Evolutionary conservation across 768 basidiomycete genomes (phyloP).

Genomic region (Lactarius indigo): DNA sequence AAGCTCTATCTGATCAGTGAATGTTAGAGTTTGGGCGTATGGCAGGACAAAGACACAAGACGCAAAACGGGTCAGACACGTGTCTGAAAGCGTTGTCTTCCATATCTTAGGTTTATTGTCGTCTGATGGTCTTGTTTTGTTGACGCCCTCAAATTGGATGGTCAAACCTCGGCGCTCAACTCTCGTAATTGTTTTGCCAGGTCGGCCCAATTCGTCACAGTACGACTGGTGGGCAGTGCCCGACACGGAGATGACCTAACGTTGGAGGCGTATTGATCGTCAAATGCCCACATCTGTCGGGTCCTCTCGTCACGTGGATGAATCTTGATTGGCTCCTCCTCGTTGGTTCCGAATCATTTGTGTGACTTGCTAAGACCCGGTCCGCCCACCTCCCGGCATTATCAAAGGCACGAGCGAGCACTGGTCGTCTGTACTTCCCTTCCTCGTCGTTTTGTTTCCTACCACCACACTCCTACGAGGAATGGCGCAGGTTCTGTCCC

Average conservation of each 20-base stretch:
- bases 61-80: background rate
- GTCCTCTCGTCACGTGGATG: slow-evolving; percentile 10
- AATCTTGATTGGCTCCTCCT: slow-evolving; percentile 10
- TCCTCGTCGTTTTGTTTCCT: background rate
- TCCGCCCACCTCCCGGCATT: slow-evolving; percentile 3
- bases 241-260: background rate
- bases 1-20: background rate
- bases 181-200: slow-evolving; percentile 12
- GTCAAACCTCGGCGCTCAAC: background rate
- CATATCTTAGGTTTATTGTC: slow-evolving; percentile 13
- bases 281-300: slow-evolving; percentile 21
- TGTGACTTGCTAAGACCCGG: slow-evolving; percentile 9
- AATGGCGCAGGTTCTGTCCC: slow-evolving; percentile 3
- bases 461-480: slow-evolving; percentile 4
- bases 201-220: background rate
- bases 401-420: background rate
- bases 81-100: slow-evolving; percentile 10
- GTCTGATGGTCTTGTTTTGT: background rate
- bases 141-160: background rate
- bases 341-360: slow-evolving; percentile 15
- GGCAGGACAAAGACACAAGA: background rate
- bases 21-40: slow-evolving; percentile 5
- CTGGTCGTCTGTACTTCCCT: background rate
- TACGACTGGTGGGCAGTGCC: background rate
- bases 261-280: background rate